These are phyloP conservation scores for Clarireedia homoeocarpa DNA, from an alignment of 2,329 filamentous ascomycete genomes.

Conservation along the genomic window DNA sequence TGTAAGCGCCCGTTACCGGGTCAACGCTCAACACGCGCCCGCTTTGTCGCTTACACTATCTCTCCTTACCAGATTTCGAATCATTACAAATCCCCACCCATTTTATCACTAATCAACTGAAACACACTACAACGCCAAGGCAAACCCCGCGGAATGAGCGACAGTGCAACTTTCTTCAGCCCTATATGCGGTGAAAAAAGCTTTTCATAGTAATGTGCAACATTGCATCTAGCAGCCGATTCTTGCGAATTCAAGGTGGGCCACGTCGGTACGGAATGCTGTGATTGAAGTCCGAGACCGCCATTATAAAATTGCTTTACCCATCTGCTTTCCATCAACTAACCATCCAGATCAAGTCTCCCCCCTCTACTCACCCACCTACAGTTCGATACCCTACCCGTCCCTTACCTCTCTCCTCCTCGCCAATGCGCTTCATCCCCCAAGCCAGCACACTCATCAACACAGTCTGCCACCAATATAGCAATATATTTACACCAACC, in stretches of 20 bases:
- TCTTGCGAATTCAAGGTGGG: no score
- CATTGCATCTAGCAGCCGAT: not conserved
- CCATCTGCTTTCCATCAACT: not conserved
- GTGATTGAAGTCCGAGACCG: not conserved
- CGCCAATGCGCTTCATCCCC: not conserved
- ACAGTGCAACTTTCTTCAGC: not conserved
- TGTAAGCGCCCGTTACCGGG: no score
- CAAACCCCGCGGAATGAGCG: not conserved
- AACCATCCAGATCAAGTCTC: not conserved
- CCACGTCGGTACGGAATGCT: no score
- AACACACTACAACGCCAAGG: not conserved
- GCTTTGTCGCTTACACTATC: not conserved
- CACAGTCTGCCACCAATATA: slow-evolving; percentile 3
- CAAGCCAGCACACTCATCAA: not conserved
- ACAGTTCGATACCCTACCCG: not conserved
- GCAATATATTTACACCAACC: slow-evolving; percentile 1
- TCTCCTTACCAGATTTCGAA: not conserved
- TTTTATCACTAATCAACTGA: not conserved
- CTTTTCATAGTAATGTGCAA: not conserved
- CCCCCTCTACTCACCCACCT: no score
- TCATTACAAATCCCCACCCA: slow-evolving; percentile 4
- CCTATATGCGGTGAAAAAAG: not conserved
- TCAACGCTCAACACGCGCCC: not conserved
- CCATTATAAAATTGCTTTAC: not conserved
- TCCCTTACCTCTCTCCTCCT: not conserved